phyloP scores from a whole-genome alignment of 2,329 filamentous ascomycete genomes.

The Domatiomyces catenatus region DNA sequence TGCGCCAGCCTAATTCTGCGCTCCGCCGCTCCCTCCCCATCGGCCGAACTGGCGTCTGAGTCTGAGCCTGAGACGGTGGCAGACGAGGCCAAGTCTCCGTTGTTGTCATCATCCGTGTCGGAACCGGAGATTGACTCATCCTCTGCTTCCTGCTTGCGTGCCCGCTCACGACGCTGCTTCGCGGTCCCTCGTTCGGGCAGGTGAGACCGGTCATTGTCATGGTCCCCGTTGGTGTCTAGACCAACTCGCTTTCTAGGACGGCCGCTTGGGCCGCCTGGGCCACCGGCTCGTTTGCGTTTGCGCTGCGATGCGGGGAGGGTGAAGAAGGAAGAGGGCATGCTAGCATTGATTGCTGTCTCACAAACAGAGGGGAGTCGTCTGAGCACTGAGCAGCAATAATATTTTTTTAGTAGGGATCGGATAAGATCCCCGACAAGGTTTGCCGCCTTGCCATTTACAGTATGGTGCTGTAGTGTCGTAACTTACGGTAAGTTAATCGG shows the following conservation, averaged over 20 bases:
- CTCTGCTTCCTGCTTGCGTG: conserved; percentile 26
- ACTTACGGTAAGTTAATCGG: background rate
- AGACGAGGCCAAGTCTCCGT: background rate
- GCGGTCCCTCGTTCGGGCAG: conserved; percentile 31
- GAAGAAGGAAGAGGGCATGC: conserved; percentile 83
- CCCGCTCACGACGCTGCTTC: background rate
- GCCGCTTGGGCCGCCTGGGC: conserved; percentile 36
- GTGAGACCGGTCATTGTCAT: conserved; percentile 11
- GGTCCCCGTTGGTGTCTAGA: conserved; percentile 30
- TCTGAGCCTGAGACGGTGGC: conserved; percentile 44
- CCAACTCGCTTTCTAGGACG: conserved; percentile 23
- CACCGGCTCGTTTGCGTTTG: conserved; percentile 65
- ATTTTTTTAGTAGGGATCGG: background rate
- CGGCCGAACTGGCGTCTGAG: conserved; percentile 38
- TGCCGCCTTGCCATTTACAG: background rate
- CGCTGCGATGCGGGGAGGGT: conserved; percentile 71
- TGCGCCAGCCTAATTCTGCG: conserved; percentile 75
- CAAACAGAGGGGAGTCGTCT: background rate
- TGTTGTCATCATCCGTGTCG: conserved; percentile 43
- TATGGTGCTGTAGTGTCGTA: background rate
- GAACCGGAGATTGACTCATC: conserved; percentile 80
- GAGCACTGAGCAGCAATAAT: background rate
- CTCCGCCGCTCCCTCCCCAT: conserved; percentile 72
- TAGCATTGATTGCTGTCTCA: background rate
- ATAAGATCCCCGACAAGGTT: background rate